A percentile compares a stretch with the other conserved stretches of the same genome.
Evolutionary conservation across 108 stramenopile species (phyloP).

Genomic region (Epithemia pelagica): DNA sequence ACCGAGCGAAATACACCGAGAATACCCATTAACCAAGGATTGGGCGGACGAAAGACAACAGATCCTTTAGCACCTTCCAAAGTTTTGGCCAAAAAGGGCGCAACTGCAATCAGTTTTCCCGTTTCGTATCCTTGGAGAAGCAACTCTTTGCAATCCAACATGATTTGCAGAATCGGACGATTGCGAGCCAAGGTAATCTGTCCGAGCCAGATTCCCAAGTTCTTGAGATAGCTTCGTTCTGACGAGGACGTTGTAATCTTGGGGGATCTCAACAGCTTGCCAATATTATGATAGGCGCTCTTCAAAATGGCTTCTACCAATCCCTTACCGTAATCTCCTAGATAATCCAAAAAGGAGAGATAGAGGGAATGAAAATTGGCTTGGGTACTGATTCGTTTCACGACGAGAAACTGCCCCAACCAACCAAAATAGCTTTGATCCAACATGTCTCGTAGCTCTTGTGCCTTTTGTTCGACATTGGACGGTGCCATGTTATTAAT

Average conservation of each 20-base stretch:
- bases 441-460: slow-evolving; percentile 82
- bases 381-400: slow-evolving; percentile 96
- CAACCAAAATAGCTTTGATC: slow-evolving; percentile 87
- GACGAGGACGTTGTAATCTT: slow-evolving; percentile 94
- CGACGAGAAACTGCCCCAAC: slow-evolving; percentile 97
- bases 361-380: slow-evolving; percentile 95
- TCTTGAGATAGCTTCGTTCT: slow-evolving; percentile 95
- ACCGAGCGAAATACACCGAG: slow-evolving; percentile 88
- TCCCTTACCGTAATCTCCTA: slow-evolving; percentile 89
- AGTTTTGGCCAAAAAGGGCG: slow-evolving; percentile 97
- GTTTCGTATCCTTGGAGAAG: slow-evolving; percentile 97
- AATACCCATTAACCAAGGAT: slow-evolving; percentile 99
- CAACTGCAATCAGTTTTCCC: slow-evolving; percentile 95
- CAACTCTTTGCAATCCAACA: slow-evolving; percentile 96
- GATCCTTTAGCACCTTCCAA: slow-evolving; percentile 95
- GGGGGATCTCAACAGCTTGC: slow-evolving; percentile 84
- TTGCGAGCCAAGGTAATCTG: slow-evolving; percentile 96
- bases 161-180: slow-evolving; percentile 92
- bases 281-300: slow-evolving; percentile 90
- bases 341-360: slow-evolving; percentile 86
- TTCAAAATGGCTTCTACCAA: slow-evolving; percentile 85
- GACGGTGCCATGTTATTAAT: slow-evolving; percentile 95
- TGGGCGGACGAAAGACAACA: slow-evolving; percentile 91
- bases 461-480: slow-evolving; percentile 89
- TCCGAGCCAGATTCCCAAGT: slow-evolving; percentile 98